Evolutionary conservation across 345 rosid genomes (phyloP).

Genomic region (Citrus hindsii): DNA sequence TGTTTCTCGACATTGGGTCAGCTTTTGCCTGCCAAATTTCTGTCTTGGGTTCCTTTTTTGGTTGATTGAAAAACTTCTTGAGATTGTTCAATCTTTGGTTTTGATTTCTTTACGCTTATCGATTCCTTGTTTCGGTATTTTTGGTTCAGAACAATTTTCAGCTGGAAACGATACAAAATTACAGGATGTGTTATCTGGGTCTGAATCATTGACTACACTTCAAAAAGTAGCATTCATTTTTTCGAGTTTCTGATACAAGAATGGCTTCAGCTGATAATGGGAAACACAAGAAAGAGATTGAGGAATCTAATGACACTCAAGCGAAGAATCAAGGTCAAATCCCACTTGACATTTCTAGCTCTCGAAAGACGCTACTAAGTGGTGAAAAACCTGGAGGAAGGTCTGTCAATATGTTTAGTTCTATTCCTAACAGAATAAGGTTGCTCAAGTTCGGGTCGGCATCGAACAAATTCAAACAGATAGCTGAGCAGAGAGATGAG

Average conservation of each 20-base stretch:
- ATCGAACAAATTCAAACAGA: constrained; percentile 56
- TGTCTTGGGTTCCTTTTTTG: not conserved
- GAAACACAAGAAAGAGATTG: constrained; percentile 35
- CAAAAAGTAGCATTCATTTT: not conserved
- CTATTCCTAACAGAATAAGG: constrained; percentile 32
- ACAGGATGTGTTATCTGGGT: constrained; percentile 3
- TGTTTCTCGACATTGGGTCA: not conserved
- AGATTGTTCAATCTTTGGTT: not conserved
- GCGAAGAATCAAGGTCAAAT: constrained; percentile 18
- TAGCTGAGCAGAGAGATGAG: constrained; percentile 64
- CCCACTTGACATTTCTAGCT: constrained; percentile 42
- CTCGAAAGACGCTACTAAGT: constrained; percentile 41
- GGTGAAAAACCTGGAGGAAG: constrained; percentile 28
- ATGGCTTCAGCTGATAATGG: constrained; percentile 49
- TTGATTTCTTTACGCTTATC: not conserved
- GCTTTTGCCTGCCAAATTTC: not conserved
- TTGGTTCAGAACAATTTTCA: not conserved
- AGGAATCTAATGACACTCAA: constrained; percentile 34
- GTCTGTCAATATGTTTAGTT: constrained; percentile 18
- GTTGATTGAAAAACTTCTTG: not conserved
- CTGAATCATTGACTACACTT: not conserved
- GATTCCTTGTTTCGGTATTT: not conserved
- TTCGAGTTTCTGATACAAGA: constrained; percentile 2
- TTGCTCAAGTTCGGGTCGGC: constrained; percentile 67
- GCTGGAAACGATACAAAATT: not conserved